These are phyloP conservation scores for Globisporangium orthogonon DNA, from an alignment of 352 stramenopile genomes.

Conservation along the genomic window DNA sequence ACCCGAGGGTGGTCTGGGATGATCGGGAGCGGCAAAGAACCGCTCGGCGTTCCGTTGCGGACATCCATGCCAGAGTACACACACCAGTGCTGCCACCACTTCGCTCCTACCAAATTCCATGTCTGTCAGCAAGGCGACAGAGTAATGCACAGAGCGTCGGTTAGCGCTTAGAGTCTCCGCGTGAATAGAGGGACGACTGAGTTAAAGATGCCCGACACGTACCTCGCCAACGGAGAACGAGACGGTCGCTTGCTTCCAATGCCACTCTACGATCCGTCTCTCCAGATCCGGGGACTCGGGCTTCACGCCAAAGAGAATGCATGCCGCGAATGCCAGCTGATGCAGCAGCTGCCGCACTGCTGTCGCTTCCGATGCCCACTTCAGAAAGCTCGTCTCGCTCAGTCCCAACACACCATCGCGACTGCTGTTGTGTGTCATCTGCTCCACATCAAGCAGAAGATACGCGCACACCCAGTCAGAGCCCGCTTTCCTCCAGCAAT, in stretches of 20 bases:
- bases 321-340: conserved; percentile 68
- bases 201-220: conserved; percentile 4
- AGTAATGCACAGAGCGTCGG: too few species aligned
- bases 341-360: conserved; percentile 49
- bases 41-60: conserved; percentile 55
- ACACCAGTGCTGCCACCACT: conserved; percentile 82
- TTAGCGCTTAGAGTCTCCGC: not conserved
- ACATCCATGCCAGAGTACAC: conserved; percentile 60
- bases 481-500: not conserved
- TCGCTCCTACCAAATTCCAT: conserved; percentile 68
- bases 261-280: conserved; percentile 64
- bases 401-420: conserved; percentile 7
- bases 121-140: conserved; percentile 21
- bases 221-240: conserved; percentile 48
- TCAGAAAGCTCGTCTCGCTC: conserved; percentile 39
- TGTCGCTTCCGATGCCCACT: conserved; percentile 35
- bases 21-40: conserved; percentile 42
- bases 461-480: not conserved
- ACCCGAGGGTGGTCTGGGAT: conserved; percentile 20
- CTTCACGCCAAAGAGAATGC: conserved; percentile 71
- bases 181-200: not conserved
- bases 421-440: not conserved
- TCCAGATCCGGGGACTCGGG: conserved; percentile 59
- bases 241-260: conserved; percentile 52
- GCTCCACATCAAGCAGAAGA: not conserved